A percentile compares a stretch with the other conserved stretches of the same genome.
phyloP scores from a whole-genome alignment of 345 rosid genomes.

The Acer yangbiense region DNA sequence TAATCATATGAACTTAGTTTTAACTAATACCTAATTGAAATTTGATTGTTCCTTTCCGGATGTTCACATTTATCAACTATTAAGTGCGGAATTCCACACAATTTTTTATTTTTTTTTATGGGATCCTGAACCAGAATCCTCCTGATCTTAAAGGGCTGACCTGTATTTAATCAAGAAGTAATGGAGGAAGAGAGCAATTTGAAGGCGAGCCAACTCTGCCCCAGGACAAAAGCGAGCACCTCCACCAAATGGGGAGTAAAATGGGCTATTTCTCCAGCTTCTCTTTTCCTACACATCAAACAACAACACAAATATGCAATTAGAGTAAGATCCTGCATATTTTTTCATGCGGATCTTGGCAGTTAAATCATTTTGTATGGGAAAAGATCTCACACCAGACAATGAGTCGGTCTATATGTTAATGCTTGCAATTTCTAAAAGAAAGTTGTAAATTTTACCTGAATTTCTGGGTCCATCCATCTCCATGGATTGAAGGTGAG shows the following conservation, averaged over 20 bases:
- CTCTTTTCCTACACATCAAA: conserved; percentile 61
- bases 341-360: too few relatives aligned
- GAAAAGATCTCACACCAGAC: too few relatives aligned
- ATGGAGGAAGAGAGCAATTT: conserved; percentile 79
- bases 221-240: conserved; percentile 92
- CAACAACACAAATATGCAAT: background rate
- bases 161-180: conserved; percentile 61
- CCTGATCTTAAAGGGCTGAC: conserved; percentile 23
- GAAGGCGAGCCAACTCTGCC: conserved; percentile 88
- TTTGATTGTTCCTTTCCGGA: too few relatives aligned
- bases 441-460: conserved; percentile 34
- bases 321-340: too few relatives aligned
- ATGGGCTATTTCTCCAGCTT: conserved; percentile 77
- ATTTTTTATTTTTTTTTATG: too few relatives aligned
- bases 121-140: too few relatives aligned
- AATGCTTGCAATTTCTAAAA: too few relatives aligned
- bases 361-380: too few relatives aligned
- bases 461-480: conserved; percentile 76
- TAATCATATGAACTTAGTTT: background rate
- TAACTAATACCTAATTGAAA: too few relatives aligned
- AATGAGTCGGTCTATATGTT: background rate
- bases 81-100: too few relatives aligned
- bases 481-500: conserved; percentile 78
- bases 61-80: too few relatives aligned
- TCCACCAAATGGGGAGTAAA: conserved; percentile 76